Conservation (phyloP, 2,329 filamentous ascomycete genomes). For the Onygenales sp. region DNA sequence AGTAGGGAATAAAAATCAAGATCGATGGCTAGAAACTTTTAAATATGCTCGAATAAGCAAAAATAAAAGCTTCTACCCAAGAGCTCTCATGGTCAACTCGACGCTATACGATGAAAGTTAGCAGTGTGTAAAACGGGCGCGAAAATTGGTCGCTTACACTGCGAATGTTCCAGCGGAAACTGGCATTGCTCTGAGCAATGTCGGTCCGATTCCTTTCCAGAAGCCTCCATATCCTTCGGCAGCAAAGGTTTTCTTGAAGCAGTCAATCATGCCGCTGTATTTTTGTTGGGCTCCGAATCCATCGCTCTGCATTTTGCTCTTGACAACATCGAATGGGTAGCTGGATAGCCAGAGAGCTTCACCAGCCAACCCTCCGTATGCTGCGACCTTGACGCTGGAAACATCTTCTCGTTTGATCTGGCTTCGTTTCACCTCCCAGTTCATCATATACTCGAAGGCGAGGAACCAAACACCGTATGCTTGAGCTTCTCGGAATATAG, state of each 20-base stretch:
- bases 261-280: slow-evolving; percentile 78
- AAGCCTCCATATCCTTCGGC: slow-evolving; percentile 73
- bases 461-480: slow-evolving; percentile 96
- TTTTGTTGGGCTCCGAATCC: slow-evolving; percentile 64
- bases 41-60: not conserved
- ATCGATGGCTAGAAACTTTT: not conserved
- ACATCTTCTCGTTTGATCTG: slow-evolving; percentile 65
- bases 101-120: slow-evolving; percentile 25
- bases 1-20: not conserved
- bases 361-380: slow-evolving; percentile 87
- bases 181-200: slow-evolving; percentile 87
- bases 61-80: slow-evolving; percentile 23
- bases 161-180: slow-evolving; percentile 97
- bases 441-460: slow-evolving; percentile 94
- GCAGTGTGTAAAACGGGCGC: slow-evolving; percentile 7
- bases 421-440: slow-evolving; percentile 72
- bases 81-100: slow-evolving; percentile 38
- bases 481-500: slow-evolving; percentile 77
- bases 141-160: slow-evolving; percentile 40
- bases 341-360: slow-evolving; percentile 88
- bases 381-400: slow-evolving; percentile 72
- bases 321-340: slow-evolving; percentile 94
- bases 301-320: slow-evolving; percentile 99
- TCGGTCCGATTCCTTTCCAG: slow-evolving; percentile 90
- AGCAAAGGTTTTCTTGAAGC: slow-evolving; percentile 73